Base-by-base conservation (phyloP, 495 filamentous ascomycete species). In the Cryomyces antarcticus region DNA sequence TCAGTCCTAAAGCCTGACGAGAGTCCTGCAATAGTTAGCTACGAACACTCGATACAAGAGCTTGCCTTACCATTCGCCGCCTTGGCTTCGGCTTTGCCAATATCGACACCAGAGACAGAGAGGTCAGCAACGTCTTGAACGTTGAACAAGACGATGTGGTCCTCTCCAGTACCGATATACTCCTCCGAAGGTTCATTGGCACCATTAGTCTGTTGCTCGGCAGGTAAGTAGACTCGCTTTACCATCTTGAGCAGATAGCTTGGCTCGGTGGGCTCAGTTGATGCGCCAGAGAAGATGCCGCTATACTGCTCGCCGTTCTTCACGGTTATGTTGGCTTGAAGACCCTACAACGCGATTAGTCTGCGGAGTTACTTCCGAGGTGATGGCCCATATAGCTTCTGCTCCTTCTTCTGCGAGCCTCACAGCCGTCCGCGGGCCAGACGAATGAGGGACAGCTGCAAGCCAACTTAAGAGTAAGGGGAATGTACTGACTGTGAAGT, bases 201-300 rank as follows among this genome's bases (percentile, higher is more conserved):
- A 31, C 76, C 76, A 48, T 82, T 81, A 30, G 65, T 52, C 30
- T 66, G 67, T 47, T 68, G 58, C 13, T 66, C 64, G 37, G 57
- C 51, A 29, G 66, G 62, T 12, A 61, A 49, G 49, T 69, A 71
- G 47, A 71, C 67, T 44, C 75, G 74, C 58, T 78, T 77, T 29
- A 82, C 81, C 83, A 86, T 88, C 66, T 82, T 92, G 45, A 93
- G 69, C 43, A 72, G 61, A 56, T 82, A 81, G 39, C 67, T 68
- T 11, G 73, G 63, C 42, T 78, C 69, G 41, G 64, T 68, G 12
- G 68, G 46, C 39, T 77, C 73, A 12, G 78, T 56, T 37, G 64
- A 66, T 4, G 69, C 71, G 34, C 71, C 71, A 36, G 69, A 72
- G 55, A 79, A 80, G 45, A 77, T 71, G 49, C 82, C 82, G 36